phyloP scores from a whole-genome alignment of 169 alveolate genomes.

The Plasmodium cynomolgi region DNA sequence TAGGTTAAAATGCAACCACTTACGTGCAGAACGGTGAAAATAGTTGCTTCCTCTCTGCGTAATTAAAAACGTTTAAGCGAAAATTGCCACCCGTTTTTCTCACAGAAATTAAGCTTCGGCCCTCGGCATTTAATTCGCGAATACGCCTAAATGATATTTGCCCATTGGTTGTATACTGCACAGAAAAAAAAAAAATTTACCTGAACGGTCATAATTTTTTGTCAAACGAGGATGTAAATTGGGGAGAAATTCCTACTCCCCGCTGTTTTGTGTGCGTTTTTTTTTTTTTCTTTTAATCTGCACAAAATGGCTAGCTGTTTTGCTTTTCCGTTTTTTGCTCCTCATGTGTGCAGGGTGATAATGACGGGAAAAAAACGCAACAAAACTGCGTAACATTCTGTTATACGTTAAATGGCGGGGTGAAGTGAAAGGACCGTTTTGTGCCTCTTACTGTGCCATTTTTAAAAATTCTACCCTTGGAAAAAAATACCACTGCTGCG shows the following conservation, averaged over 20 bases:
- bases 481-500: conserved; percentile 3
- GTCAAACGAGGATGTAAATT: neutral
- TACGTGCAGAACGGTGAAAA: neutral
- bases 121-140: neutral
- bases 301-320: neutral
- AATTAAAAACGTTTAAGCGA: neutral
- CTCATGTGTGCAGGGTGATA: neutral
- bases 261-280: neutral
- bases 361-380: neutral
- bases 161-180: neutral
- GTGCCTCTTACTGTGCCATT: neutral
- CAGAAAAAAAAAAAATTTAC: neutral
- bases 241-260: neutral
- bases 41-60: neutral
- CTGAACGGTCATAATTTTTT: neutral
- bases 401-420: neutral
- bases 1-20: neutral
- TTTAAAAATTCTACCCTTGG: neutral
- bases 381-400: neutral
- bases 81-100: neutral
- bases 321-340: neutral
- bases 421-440: neutral
- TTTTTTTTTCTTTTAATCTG: neutral
- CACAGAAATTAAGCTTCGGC: neutral
- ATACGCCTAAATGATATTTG: neutral